phyloP scores from a whole-genome alignment of 352 stramenopile species.

The Plasmopara halstedii region DNA sequence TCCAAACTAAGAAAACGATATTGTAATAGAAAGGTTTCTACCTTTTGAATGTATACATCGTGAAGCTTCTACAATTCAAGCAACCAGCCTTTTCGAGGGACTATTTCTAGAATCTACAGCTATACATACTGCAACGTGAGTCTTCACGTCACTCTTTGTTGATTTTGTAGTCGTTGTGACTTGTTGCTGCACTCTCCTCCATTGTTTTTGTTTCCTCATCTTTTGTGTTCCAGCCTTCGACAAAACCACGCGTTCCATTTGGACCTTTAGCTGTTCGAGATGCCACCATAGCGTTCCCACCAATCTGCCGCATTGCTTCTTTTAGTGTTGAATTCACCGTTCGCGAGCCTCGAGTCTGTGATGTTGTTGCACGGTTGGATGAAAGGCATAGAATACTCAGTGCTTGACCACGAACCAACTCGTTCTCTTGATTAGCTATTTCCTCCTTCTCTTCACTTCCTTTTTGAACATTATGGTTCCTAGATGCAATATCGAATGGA shows the following conservation, averaged over 20 bases:
- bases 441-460: constrained; percentile 10
- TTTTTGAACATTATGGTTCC: constrained; percentile 24
- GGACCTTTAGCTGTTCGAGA: constrained; percentile 71
- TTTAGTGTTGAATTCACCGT: constrained; percentile 59
- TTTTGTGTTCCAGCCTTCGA: constrained; percentile 35
- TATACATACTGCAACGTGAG: not conserved
- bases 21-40: not conserved
- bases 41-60: too few species aligned
- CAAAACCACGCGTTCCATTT: constrained; percentile 65
- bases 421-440: constrained; percentile 1
- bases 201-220: constrained; percentile 5
- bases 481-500: constrained; percentile 11
- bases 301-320: constrained; percentile 57
- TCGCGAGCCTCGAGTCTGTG: constrained; percentile 32
- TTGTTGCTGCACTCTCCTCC: not conserved
- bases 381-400: constrained; percentile 47
- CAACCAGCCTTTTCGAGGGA: too few species aligned
- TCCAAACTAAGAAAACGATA: not conserved
- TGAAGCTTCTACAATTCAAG: too few species aligned
- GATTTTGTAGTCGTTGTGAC: constrained; percentile 6
- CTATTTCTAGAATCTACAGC: too few species aligned
- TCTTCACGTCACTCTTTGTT: constrained; percentile 4
- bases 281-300: constrained; percentile 45
- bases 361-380: constrained; percentile 10
- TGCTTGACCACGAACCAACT: constrained; percentile 25